phyloP scores from a whole-genome alignment of 805 yeast species.

The Zygoascus bituminiphila region DNA sequence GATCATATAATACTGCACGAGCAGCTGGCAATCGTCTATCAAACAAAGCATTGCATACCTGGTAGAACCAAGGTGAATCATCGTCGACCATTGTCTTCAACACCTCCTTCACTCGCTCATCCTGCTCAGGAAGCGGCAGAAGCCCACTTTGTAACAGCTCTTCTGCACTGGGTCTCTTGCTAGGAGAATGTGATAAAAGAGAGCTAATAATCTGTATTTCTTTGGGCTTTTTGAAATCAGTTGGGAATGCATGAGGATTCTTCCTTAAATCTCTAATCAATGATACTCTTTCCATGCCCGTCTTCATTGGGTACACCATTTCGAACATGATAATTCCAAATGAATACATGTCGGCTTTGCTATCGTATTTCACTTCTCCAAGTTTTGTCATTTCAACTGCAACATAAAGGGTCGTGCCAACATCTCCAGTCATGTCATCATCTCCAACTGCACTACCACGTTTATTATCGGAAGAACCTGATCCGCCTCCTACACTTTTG shows the following conservation, averaged over 20 bases:
- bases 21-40: conserved; percentile 80
- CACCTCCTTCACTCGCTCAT: conserved; percentile 82
- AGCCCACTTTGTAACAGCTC: conserved; percentile 70
- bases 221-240: conserved; percentile 45
- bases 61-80: conserved; percentile 89
- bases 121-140: conserved; percentile 84
- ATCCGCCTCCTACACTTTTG: conserved; percentile 39
- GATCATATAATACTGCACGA: conserved; percentile 74
- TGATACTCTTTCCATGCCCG: conserved; percentile 88
- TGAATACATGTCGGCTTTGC: conserved; percentile 93
- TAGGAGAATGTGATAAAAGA: conserved; percentile 73
- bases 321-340: conserved; percentile 92
- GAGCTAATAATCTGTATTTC: conserved; percentile 63
- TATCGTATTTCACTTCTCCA: conserved; percentile 72
- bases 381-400: conserved; percentile 66
- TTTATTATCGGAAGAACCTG: conserved; percentile 1
- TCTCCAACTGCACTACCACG: conserved; percentile 25
- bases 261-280: conserved; percentile 60
- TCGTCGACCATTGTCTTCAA: conserved; percentile 79
- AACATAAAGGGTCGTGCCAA: conserved; percentile 89
- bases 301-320: conserved; percentile 77
- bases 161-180: conserved; percentile 69
- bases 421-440: conserved; percentile 82
- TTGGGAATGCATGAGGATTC: conserved; percentile 58
- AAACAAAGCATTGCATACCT: conserved; percentile 79